These are phyloP conservation scores for Eremochloa ophiuroides DNA, from an alignment of 176 grass and related monocot genomes.

Conservation along the genomic window DNA sequence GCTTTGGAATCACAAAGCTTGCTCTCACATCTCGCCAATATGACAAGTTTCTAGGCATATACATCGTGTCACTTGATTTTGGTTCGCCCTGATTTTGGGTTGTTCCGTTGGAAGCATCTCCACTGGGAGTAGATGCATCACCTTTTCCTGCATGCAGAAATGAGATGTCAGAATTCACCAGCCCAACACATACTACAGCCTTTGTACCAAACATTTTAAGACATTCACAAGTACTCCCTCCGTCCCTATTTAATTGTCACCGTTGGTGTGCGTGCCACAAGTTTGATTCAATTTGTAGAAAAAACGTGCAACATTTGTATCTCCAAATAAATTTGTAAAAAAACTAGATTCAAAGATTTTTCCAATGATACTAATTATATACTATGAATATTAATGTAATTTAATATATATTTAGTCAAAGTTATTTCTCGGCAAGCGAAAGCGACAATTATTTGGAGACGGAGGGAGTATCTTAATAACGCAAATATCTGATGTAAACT, in stretches of 20 bases:
- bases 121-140: constrained; percentile 60
- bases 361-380: too few relatives aligned
- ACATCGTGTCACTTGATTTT: constrained; percentile 38
- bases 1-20: constrained; percentile 62
- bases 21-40: constrained; percentile 97
- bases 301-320: too few relatives aligned
- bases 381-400: too few relatives aligned
- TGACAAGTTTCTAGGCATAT: constrained; percentile 40
- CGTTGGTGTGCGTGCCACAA: too few relatives aligned
- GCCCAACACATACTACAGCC: background rate
- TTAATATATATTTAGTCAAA: too few relatives aligned
- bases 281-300: too few relatives aligned
- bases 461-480: background rate
- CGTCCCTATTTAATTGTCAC: too few relatives aligned
- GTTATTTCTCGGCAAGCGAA: too few relatives aligned
- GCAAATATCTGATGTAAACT: background rate
- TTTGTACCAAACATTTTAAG: background rate
- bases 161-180: constrained; percentile 8
- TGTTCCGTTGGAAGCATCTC: constrained; percentile 39
- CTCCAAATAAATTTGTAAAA: too few relatives aligned
- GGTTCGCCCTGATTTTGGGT: constrained; percentile 36
- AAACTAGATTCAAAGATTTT: too few relatives aligned
- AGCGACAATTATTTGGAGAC: too few relatives aligned
- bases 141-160: constrained; percentile 54
- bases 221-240: too few relatives aligned